Percentiles rank a stretch among this genome's conserved stretches.
These are phyloP conservation scores for Tuber calosporum DNA, from an alignment of 495 filamentous ascomycete genomes.

Conservation along the genomic window DNA sequence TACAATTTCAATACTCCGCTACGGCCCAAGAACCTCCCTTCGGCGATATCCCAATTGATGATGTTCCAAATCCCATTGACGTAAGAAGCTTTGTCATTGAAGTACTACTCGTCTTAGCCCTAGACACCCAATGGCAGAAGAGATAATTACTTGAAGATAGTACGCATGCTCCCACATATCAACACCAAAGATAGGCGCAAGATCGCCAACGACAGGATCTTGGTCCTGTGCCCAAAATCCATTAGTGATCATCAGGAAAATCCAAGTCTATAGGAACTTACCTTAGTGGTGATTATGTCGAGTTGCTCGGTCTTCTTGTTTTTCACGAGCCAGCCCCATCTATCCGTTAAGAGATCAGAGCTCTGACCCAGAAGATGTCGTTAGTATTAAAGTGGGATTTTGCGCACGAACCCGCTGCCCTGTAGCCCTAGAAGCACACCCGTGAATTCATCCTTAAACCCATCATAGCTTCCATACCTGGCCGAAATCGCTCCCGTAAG, in stretches of 20 bases:
- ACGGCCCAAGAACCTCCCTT: slow-evolving; percentile 59
- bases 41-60: slow-evolving; percentile 92
- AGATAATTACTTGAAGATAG: slow-evolving; percentile 47
- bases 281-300: slow-evolving; percentile 67
- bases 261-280: not conserved
- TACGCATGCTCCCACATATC: slow-evolving; percentile 96
- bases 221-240: slow-evolving; percentile 52
- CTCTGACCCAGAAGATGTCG: not conserved
- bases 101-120: slow-evolving; percentile 61
- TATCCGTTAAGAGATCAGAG: not conserved
- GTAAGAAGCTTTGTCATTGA: slow-evolving; percentile 97
- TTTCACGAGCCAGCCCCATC: slow-evolving; percentile 91
- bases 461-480: slow-evolving; percentile 65
- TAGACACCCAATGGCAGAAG: not conserved
- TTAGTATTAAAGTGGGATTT: not conserved
- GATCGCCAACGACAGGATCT: slow-evolving; percentile 79
- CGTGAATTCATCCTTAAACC: slow-evolving; percentile 73
- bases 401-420: slow-evolving; percentile 57
- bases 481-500: slow-evolving; percentile 63
- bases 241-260: not conserved
- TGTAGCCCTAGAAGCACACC: slow-evolving; percentile 74
- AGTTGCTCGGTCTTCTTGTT: slow-evolving; percentile 71
- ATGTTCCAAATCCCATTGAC: slow-evolving; percentile 94
- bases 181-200: slow-evolving; percentile 74
- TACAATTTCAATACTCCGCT: slow-evolving; percentile 7